Evolutionary conservation across 2,329 filamentous ascomycete genomes (phyloP).

Genomic region (Nigrospora osmanthi): DNA sequence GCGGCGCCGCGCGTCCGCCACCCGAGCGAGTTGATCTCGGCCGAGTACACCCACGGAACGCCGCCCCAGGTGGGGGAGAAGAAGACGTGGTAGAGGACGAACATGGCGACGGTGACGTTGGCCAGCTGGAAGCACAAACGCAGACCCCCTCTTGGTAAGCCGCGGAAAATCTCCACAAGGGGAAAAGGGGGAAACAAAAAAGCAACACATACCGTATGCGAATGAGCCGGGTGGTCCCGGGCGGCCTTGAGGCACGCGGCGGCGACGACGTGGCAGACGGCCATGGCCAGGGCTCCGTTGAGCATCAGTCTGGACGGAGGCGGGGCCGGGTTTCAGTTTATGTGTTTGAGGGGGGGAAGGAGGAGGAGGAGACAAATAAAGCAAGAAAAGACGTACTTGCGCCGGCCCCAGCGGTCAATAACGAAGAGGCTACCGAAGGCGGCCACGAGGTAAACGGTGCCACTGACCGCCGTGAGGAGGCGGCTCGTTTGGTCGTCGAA

Average conservation of each 20-base stretch:
- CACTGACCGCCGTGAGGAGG: slow-evolving; percentile 45
- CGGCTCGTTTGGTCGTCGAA: slow-evolving; percentile 41
- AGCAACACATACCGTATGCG: slow-evolving; percentile 11
- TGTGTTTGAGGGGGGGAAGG: too few species aligned
- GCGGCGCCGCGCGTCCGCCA: slow-evolving; percentile 33
- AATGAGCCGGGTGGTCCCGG: slow-evolving; percentile 18
- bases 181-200: too few species aligned
- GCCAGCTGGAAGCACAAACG: slow-evolving; percentile 19
- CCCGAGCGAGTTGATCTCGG: slow-evolving; percentile 32
- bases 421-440: slow-evolving; percentile 28
- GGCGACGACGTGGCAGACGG: slow-evolving; percentile 27
- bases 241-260: slow-evolving; percentile 23
- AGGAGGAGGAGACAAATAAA: too few species aligned
- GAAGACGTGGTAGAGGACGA: slow-evolving; percentile 33
- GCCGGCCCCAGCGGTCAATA: slow-evolving; percentile 30
- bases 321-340: too few species aligned
- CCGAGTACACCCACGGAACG: slow-evolving; percentile 32
- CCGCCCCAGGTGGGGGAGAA: slow-evolving; percentile 30
- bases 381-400: slow-evolving; percentile 20
- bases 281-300: slow-evolving; percentile 26
- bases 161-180: too few species aligned
- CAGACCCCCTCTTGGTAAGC: background rate
- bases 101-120: slow-evolving; percentile 31
- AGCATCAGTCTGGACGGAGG: slow-evolving; percentile 25
- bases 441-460: slow-evolving; percentile 27